Base-by-base conservation (phyloP, 73 alveolate species). In the Paramecium sexaurelia region DNA sequence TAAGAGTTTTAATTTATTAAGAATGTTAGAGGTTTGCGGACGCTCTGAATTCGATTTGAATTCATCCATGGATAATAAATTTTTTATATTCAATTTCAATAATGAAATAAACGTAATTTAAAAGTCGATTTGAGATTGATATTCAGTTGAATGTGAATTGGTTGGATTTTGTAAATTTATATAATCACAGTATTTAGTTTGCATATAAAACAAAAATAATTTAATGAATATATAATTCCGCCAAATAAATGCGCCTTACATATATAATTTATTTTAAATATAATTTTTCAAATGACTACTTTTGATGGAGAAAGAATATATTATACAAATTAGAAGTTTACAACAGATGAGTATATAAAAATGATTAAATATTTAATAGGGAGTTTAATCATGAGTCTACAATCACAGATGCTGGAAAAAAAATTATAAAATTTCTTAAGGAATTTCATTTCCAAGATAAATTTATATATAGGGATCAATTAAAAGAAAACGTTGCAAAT, bases 251-350 rank as follows among this genome's bases (percentile, higher is more conserved):
- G 83, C 83, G 83, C 47, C 22, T 61, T 9, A 51, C 67, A 51
- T 51, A 15, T 17, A 17, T 61, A 61, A 29, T 61, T 26, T 26
- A 61, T 61, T 61, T 29, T 22, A 26, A 26, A 29, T 61, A 24
- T 51, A 51, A 13, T 26, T 61, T n/a, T 73, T 27, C 67, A 35
- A 10, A 78, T 78, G 90, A 45, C 90, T 24, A 41, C 45, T 33
- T 78, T 78, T 22, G 73, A 78, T 24, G 90, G 75, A 11, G 90
- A 78, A 24, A 41, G 41, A 24, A 45, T 78, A 41, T 78, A 78
- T 29, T 78, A 78, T 36, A 78, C 90, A 39, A 39, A 78, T 43
- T n/a, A 78, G 32, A 78, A 78, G 2, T 45, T 78, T 40, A 45
- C 61, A 24, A 39, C 71, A 17, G 90, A 78, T n/a, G 90, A 78